These are phyloP conservation scores for Ogataea siamensis DNA, from an alignment of 805 yeast species.

Conservation along the genomic window DNA sequence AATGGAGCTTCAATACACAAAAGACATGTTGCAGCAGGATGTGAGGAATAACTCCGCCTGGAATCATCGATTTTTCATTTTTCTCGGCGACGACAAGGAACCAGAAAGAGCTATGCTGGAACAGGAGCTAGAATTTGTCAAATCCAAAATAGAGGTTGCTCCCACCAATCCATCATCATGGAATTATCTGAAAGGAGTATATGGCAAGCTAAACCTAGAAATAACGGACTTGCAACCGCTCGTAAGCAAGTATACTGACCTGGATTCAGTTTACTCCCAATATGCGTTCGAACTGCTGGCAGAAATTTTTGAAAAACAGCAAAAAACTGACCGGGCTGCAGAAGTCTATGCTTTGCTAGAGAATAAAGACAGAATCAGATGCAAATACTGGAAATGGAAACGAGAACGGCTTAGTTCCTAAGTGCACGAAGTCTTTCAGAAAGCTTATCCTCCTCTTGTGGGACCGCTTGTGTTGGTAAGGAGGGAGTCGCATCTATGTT, in stretches of 20 bases:
- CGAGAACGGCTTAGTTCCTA: constrained; percentile 39
- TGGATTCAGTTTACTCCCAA: constrained; percentile 39
- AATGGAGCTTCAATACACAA: constrained; percentile 53
- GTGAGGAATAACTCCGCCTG: constrained; percentile 90
- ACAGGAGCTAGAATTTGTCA: constrained; percentile 56
- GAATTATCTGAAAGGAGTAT: constrained; percentile 74
- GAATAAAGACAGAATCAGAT: constrained; percentile 32
- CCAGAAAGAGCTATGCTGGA: constrained; percentile 19
- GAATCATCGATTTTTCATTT: constrained; percentile 75
- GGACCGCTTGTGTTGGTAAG: constrained; percentile 30
- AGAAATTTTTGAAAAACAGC: constrained; percentile 40
- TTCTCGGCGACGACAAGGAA: constrained; percentile 29
- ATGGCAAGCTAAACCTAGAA: constrained; percentile 29
- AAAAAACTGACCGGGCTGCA: constrained; percentile 35
- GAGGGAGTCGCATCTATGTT: constrained; percentile 47
- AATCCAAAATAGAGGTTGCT: constrained; percentile 48
- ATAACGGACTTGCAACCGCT: constrained; percentile 44
- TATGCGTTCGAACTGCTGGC: constrained; percentile 67
- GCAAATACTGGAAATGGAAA: constrained; percentile 33
- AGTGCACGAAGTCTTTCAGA: constrained; percentile 89
- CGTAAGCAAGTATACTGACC: constrained; percentile 41
- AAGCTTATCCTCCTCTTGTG: constrained; percentile 75
- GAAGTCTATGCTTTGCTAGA: constrained; percentile 51
- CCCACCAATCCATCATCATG: constrained; percentile 86
- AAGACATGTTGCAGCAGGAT: constrained; percentile 52